Evolutionary conservation across 805 yeast genomes (phyloP).

Genomic region (Candida oleophila): DNA sequence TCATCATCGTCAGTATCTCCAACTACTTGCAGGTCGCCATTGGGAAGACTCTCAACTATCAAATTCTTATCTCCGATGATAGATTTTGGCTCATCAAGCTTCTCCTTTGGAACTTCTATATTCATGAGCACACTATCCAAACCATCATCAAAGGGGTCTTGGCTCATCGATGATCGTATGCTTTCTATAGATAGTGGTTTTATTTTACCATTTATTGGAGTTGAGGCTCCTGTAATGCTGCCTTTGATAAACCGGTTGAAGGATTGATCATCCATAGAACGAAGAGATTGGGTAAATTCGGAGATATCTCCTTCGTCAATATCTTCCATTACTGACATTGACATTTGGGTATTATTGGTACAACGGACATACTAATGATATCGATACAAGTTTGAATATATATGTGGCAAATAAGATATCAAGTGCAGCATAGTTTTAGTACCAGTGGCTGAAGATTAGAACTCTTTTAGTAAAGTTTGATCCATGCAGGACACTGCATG

Average conservation of each 20-base stretch:
- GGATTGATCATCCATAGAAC: neutral
- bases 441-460: too few species aligned
- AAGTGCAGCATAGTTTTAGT: too few species aligned
- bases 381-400: too few species aligned
- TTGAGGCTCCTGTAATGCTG: neutral
- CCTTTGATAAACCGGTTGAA: neutral
- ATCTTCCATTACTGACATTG: neutral
- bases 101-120: slow-evolving; percentile 1
- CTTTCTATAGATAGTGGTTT: neutral
- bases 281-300: neutral
- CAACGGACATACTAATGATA: neutral
- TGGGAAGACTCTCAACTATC: neutral
- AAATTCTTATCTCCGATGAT: neutral
- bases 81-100: too few species aligned
- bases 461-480: too few species aligned
- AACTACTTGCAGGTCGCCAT: neutral
- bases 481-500: too few species aligned
- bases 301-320: neutral
- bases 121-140: slow-evolving; percentile 16
- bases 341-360: neutral
- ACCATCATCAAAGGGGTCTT: slow-evolving; percentile 24
- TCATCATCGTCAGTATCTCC: slow-evolving; percentile 4
- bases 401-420: too few species aligned
- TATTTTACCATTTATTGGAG: neutral
- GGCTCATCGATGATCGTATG: slow-evolving; percentile 9